phyloP scores from a whole-genome alignment of 305 asterid genomes.

The Nicotiana rustica region DNA sequence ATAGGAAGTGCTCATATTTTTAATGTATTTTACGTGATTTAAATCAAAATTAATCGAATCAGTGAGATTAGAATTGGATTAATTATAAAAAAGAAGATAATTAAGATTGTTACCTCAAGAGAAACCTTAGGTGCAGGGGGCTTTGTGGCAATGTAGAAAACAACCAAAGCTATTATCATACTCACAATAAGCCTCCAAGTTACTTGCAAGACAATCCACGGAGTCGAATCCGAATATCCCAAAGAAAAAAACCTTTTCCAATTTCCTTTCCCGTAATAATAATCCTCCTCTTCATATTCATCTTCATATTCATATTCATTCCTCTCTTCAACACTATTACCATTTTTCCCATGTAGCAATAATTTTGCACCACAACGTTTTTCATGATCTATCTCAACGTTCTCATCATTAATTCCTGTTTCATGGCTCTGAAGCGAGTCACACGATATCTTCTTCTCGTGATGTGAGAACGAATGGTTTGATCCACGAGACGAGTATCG shows the following conservation, averaged over 20 bases:
- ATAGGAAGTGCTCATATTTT: no score
- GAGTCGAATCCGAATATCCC: slow-evolving; percentile 55
- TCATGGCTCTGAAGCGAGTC: slow-evolving; percentile 41
- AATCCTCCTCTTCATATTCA: slow-evolving; percentile 29
- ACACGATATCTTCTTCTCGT: slow-evolving; percentile 42
- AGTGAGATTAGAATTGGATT: neutral
- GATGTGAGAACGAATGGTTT: slow-evolving; percentile 51
- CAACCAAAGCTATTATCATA: slow-evolving; percentile 58
- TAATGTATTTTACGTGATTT: neutral
- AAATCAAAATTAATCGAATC: neutral
- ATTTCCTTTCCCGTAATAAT: slow-evolving; percentile 33
- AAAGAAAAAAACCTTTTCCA: slow-evolving; percentile 60
- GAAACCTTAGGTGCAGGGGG: slow-evolving; percentile 74
- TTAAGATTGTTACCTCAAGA: slow-evolving; percentile 53
- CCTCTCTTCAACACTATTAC: neutral
- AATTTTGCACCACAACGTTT: neutral
- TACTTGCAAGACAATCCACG: slow-evolving; percentile 74
- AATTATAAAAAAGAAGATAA: neutral
- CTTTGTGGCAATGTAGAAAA: slow-evolving; percentile 71
- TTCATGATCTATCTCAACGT: neutral
- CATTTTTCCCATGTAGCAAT: neutral
- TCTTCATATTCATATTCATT: slow-evolving; percentile 31
- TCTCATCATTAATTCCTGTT: slow-evolving; percentile 31
- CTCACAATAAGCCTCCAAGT: slow-evolving; percentile 76
- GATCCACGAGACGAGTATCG: slow-evolving; percentile 72